These are phyloP conservation scores for Xylaria sp. DNA, from an alignment of 2,329 filamentous ascomycete genomes.

Conservation along the genomic window DNA sequence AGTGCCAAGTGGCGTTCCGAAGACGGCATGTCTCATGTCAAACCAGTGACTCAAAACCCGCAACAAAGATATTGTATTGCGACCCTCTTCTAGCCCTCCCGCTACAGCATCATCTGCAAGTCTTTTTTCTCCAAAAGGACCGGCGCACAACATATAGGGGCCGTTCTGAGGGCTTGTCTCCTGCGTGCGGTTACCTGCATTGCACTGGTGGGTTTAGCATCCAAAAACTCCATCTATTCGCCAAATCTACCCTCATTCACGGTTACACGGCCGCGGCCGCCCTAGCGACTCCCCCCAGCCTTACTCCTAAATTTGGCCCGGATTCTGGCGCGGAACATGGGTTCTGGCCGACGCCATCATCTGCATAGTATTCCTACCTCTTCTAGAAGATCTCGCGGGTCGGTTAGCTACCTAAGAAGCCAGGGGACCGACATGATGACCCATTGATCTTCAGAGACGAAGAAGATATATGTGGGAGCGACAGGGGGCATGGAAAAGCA, in stretches of 20 bases:
- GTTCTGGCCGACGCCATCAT: conserved; percentile 40
- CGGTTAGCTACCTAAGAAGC: conserved; percentile 36
- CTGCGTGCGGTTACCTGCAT: conserved; percentile 47
- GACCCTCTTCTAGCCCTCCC: conserved; percentile 4
- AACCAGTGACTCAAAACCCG: conserved; percentile 27
- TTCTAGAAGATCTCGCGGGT: conserved; percentile 47
- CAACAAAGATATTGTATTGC: conserved; percentile 42
- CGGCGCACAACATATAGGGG: conserved; percentile 44
- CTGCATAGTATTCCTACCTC: conserved; percentile 38
- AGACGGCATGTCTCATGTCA: conserved; percentile 19
- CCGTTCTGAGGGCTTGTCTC: conserved; percentile 44
- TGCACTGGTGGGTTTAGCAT: conserved; percentile 38
- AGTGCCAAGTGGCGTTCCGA: conserved; percentile 1
- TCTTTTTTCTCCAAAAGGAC: conserved; percentile 40
- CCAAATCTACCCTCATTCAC: conserved; percentile 49
- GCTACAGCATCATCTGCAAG: conserved; percentile 25
- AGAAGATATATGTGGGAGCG: conserved; percentile 17
- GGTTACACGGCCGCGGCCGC: conserved; percentile 37
- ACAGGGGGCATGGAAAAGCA: conserved; percentile 14
- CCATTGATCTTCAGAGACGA: conserved; percentile 29
- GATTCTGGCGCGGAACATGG: conserved; percentile 40
- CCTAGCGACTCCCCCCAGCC: conserved; percentile 42
- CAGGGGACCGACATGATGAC: conserved; percentile 30
- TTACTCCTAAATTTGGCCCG: conserved; percentile 43
- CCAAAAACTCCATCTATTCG: conserved; percentile 42